Percentiles rank a stretch among this genome's conserved stretches.
These are phyloP conservation scores for Phytopythium chamaehyphon DNA, from an alignment of 352 stramenopile genomes.

Conservation along the genomic window DNA sequence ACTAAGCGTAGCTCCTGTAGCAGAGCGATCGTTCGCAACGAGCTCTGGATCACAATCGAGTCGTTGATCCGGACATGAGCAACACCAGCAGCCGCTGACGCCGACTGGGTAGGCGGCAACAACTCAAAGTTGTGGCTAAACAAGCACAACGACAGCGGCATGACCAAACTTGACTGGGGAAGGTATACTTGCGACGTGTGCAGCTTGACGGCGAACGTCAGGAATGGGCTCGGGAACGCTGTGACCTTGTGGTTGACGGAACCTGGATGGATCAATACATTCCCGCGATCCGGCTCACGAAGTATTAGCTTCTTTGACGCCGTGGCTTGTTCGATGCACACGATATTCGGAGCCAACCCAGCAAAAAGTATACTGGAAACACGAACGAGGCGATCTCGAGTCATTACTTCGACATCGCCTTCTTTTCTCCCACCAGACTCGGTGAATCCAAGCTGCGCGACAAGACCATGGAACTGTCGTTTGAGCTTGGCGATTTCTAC, in stretches of 20 bases:
- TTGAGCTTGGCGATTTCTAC: slow-evolving; percentile 71
- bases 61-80: slow-evolving; percentile 59
- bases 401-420: slow-evolving; percentile 24
- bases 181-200: slow-evolving; percentile 84
- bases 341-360: slow-evolving; percentile 91
- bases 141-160: slow-evolving; percentile 53
- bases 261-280: slow-evolving; percentile 62
- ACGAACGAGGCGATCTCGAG: slow-evolving; percentile 43
- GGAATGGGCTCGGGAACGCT: slow-evolving; percentile 50
- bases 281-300: slow-evolving; percentile 36
- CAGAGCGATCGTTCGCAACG: slow-evolving; percentile 47
- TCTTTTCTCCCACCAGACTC: slow-evolving; percentile 1
- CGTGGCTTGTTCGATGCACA: slow-evolving; percentile 47
- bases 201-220: slow-evolving; percentile 79
- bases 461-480: slow-evolving; percentile 64
- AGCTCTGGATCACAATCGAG: slow-evolving; percentile 61
- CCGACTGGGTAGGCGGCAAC: slow-evolving; percentile 39
- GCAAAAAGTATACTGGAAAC: slow-evolving; percentile 71
- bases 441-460: slow-evolving; percentile 67
- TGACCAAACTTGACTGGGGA: slow-evolving; percentile 58
- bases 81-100: slow-evolving; percentile 11
- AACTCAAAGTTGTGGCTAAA: slow-evolving; percentile 68
- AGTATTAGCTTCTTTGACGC: slow-evolving; percentile 26
- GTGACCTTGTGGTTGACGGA: slow-evolving; percentile 71
- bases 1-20: slow-evolving; percentile 39